Evolutionary conservation across 805 yeast species (phyloP), one percentile per base, ranked within the genome.

Genomic region (Kregervanrija pseudodelftensis): DNA sequence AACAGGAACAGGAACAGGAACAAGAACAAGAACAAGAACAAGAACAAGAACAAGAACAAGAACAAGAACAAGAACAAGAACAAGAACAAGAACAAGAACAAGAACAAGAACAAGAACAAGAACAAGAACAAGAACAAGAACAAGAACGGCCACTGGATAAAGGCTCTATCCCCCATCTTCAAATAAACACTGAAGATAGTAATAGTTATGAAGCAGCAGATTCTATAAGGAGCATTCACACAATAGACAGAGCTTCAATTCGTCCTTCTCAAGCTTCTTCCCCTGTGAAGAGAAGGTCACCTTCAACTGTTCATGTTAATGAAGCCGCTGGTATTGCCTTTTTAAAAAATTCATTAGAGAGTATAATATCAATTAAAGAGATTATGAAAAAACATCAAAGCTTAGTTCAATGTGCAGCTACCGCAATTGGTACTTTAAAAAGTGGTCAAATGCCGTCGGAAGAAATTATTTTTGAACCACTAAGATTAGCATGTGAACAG

Each of bases 401-500:
- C 22, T 56, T 76, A 43, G 68, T 66, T 35, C 50, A 51, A 5
- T 54, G 69, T 5, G 56, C 60, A 30, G 68, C 69, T 41, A 67
- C 62, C 33, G 76, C 75, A 3, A 57, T 76, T 31, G 73, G 66
- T 40, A 59, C 68, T 13, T 58, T 77, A 40, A 63, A 68, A 33
- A 61, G 64, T 14, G 60, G 66, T 8, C 65, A 60, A 36, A 54
- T 73, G 14, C 73, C 74, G 14, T 68, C 71, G 22, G 72, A 75
- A 33, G 67, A 65, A 30, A 63, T 74, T n/a, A 72, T 91, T 11
- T 86, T 89, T 59, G 91, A 85, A 47, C 85, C 96, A 0, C 70
- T 91, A 55, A 75, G 87, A 56, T 62, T 80, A 10, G 77, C 87
- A 4, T 86, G 95, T 60, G 88, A 87, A 54, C 73, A 82, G 11